Conservation (phyloP, 1,139 yeast genomes). For the Yamadazyma triangularis region DNA sequence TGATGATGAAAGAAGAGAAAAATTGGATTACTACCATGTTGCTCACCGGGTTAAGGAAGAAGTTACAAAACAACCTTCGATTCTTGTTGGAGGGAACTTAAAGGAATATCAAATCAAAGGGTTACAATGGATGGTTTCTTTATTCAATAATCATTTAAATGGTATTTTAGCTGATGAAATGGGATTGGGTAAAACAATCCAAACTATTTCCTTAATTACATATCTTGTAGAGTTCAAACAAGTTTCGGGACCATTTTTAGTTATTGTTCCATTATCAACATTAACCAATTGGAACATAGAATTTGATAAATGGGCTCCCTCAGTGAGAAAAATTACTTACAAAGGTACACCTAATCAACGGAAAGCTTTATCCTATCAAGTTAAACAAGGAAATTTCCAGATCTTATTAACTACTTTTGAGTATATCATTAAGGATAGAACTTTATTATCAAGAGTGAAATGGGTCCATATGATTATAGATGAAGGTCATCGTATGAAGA, state of each 20-base stretch:
- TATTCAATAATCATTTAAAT: conserved; percentile 71
- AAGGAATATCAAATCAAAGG: conserved; percentile 79
- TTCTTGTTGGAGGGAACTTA: conserved; percentile 72
- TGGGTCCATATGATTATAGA: conserved; percentile 98
- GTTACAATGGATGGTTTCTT: conserved; percentile 83
- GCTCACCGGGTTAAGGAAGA: conserved; percentile 86
- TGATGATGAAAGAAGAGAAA: conserved; percentile 56
- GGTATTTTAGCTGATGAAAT: conserved; percentile 86
- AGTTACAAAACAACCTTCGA: conserved; percentile 73
- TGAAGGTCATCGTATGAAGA: conserved; percentile 99
- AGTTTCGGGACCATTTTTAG: conserved; percentile 55
- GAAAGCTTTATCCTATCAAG: conserved; percentile 67
- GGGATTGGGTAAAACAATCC: conserved; percentile 86
- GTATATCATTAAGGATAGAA: conserved; percentile 86
- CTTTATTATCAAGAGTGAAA: conserved; percentile 67
- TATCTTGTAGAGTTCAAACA: conserved; percentile 60
- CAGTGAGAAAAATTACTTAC: conserved; percentile 71
- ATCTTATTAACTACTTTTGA: conserved; percentile 90
- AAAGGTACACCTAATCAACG: conserved; percentile 90
- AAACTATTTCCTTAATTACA: conserved; percentile 67
- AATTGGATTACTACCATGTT: conserved; percentile 87
- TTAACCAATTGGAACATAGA: conserved; percentile 95
- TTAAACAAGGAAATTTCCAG: conserved; percentile 79
- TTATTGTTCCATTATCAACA: conserved; percentile 91
- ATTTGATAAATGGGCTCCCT: conserved; percentile 97